Evolutionary conservation across 1,284 basidiomycete species (phyloP).

Genomic region (Erythrobasidium hasegawianum): DNA sequence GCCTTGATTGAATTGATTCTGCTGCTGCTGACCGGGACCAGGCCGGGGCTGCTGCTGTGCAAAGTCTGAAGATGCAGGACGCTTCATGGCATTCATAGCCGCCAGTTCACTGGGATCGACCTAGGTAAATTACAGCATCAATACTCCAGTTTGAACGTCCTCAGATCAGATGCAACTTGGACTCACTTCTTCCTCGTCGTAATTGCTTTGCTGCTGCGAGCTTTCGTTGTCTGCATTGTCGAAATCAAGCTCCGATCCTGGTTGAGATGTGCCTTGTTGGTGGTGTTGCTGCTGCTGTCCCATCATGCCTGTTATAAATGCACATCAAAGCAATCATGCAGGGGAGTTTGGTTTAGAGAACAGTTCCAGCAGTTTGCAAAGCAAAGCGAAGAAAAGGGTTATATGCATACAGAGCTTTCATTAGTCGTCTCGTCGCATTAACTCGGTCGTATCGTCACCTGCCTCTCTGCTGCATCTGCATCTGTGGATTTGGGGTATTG

Average conservation of each 20-base stretch:
- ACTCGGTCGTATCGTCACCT: slow-evolving; percentile 3
- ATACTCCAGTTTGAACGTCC: too few species aligned
- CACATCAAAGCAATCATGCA: neutral
- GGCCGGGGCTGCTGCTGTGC: neutral
- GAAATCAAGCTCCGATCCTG: neutral
- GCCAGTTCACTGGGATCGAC: slow-evolving; percentile 4
- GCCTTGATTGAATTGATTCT: neutral
- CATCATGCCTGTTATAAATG: neutral
- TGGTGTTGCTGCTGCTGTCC: neutral
- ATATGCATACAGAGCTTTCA: neutral
- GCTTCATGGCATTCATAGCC: neutral
- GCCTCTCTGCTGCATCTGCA: slow-evolving; percentile 21
- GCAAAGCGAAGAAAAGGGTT: neutral
- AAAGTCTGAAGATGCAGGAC: neutral
- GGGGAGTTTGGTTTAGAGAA: too few species aligned
- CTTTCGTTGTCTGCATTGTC: slow-evolving; percentile 1
- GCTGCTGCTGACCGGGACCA: neutral
- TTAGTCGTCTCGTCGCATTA: neutral
- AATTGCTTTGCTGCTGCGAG: neutral
- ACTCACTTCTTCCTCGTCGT: slow-evolving; percentile 7
- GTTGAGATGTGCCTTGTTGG: neutral
- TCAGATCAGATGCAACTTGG: too few species aligned
- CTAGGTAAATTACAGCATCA: neutral
- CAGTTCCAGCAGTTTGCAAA: too few species aligned
- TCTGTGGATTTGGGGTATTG: neutral